These are phyloP conservation scores for Crithidia acanthocephali DNA, from an alignment of 208 protist species.

Conservation along the genomic window DNA sequence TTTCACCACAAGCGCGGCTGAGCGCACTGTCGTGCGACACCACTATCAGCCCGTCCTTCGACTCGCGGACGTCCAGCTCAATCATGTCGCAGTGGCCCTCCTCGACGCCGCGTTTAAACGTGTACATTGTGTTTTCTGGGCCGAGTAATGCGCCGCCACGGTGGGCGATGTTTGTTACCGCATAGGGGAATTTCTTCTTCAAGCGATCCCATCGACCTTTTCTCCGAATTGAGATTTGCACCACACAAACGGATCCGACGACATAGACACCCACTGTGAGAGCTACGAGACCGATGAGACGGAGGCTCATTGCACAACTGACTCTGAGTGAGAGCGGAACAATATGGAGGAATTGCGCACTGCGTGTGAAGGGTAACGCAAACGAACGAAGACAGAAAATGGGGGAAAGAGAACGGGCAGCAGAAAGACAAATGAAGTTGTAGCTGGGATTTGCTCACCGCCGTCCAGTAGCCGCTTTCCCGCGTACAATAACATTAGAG, in stretches of 20 bases:
- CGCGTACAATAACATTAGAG: too few species aligned
- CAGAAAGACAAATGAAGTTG: too few species aligned
- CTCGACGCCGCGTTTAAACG: conserved; percentile 54
- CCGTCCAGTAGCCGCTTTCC: too few species aligned
- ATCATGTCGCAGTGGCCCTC: conserved; percentile 65
- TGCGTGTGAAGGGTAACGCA: too few species aligned
- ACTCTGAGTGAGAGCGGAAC: too few species aligned
- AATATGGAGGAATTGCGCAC: too few species aligned
- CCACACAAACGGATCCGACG: conserved; percentile 17
- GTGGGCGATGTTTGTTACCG: conserved; percentile 68
- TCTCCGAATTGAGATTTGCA: conserved; percentile 27
- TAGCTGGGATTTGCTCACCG: too few species aligned
- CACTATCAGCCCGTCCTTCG: conserved; percentile 70
- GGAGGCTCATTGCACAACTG: conserved; percentile 4
- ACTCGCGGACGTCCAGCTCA: conserved; percentile 75
- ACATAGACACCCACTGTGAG: conserved; percentile 25
- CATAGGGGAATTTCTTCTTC: conserved; percentile 67
- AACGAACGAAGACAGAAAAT: too few species aligned
- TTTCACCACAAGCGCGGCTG: conserved; percentile 45
- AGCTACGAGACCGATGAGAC: conserved; percentile 9
- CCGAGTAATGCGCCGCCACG: conserved; percentile 72
- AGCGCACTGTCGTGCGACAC: conserved; percentile 72
- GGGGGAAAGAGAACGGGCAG: too few species aligned
- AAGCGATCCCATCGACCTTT: conserved; percentile 32
- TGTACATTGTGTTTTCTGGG: conserved; percentile 85